Base-by-base conservation (phyloP, 73 alveolate species). In the Paramecium pentaurelia region DNA sequence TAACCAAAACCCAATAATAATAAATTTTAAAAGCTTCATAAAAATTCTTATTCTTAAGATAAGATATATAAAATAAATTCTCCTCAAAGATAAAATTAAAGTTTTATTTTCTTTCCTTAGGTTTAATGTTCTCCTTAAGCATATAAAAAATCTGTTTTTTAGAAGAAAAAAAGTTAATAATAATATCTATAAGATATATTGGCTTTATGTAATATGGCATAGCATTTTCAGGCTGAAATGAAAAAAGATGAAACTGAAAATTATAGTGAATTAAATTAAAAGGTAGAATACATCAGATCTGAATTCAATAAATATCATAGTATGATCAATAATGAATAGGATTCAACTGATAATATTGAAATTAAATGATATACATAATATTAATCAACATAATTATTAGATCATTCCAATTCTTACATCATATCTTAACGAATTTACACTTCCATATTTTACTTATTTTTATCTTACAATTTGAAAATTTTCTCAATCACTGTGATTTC, bases 401-500 rank as follows among this genome's bases (percentile, higher is more conserved):
- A 80, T 80, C 91, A 80, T 32, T 80, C 91, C 30, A 80, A 80
- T 14, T 80, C 91, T 28, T 80, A 20, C 75, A 80, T 80, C 91
- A 80, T 80, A 8, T 47, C 91, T 80, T 80, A 47, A 45, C 91
- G 71, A 45, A 80, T 80, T 25, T 49, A 42, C 58, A 80, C 75
- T 45, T 80, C 44, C 58, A 32, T 27, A 11, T 10, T 34, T 68
- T 84, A 68, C 93, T 95, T 91, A 30, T 95, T 64, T 93, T 59
- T 80, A 49, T 93, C 95, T 83, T 95, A 96, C 54, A 98, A 96
- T 90, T 98, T 98, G 95, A 98, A 98, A 22, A 98, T 98, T 40
- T 99, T 98, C 83, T 98, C 99, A 73, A 98, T 93, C 37, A 97
- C 99, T 86, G 98, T 95, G 58, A 98, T 84, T 93, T 98, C 99